A percentile compares a stretch with the other conserved stretches of the same genome.
phyloP scores from a whole-genome alignment of 768 basidiomycete species.

The Boletus subcaerulescens region DNA sequence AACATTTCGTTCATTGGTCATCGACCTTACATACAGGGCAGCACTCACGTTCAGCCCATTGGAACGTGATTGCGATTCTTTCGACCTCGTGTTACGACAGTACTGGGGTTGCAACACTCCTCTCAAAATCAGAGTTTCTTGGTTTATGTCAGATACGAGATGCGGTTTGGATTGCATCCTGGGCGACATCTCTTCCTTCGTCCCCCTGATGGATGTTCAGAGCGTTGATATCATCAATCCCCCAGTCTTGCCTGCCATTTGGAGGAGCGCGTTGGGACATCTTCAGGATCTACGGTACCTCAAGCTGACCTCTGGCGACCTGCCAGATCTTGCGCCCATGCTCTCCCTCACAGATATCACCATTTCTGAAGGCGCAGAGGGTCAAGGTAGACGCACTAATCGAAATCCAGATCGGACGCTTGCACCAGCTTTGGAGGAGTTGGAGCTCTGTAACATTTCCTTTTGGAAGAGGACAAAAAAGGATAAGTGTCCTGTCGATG shows the following conservation, averaged over 20 bases:
- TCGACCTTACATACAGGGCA: too few relatives aligned
- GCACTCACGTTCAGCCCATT: background rate
- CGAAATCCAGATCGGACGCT: background rate
- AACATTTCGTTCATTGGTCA: background rate
- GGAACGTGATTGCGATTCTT: background rate
- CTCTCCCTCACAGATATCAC: background rate
- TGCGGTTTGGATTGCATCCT: background rate
- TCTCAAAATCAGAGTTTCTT: background rate
- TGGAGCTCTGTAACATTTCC: background rate
- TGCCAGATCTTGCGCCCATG: background rate
- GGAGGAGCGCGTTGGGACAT: too few relatives aligned
- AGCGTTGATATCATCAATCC: background rate
- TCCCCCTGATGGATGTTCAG: background rate
- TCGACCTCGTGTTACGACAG: background rate
- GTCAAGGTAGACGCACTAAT: too few relatives aligned
- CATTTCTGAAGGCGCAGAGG: too few relatives aligned
- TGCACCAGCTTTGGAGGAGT: background rate
- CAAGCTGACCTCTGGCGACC: background rate
- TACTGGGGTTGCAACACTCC: background rate
- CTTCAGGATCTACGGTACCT: background rate
- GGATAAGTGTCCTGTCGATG: too few relatives aligned
- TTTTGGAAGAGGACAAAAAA: too few relatives aligned
- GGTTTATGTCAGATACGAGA: too few relatives aligned
- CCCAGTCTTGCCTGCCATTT: too few relatives aligned
- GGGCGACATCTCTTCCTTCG: too few relatives aligned